Evolutionary conservation across 176 grass and related monocot species (phyloP).

Genomic region (Hsuehochloa calcarea): DNA sequence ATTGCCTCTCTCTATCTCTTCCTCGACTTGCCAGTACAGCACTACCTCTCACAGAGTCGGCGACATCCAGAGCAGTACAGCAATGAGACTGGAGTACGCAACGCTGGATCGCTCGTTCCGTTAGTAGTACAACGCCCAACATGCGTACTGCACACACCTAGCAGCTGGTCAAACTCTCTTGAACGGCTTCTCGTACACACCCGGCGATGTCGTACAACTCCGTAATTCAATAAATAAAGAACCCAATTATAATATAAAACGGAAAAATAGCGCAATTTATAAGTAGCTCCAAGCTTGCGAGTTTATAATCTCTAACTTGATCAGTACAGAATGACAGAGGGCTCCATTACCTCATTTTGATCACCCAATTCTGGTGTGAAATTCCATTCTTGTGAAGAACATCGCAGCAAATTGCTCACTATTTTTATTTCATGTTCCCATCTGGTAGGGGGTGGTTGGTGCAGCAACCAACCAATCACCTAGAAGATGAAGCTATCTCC

Average conservation of each 20-base stretch:
- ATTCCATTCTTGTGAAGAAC: background rate
- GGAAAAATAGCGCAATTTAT: background rate
- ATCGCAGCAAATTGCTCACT: background rate
- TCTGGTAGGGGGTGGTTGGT: background rate
- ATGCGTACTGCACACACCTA: constrained; percentile 25
- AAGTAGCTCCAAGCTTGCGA: background rate
- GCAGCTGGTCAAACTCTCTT: background rate
- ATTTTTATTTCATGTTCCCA: background rate
- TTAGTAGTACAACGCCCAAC: constrained; percentile 37
- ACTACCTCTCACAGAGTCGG: background rate
- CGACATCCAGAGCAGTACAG: constrained; percentile 13
- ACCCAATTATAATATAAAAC: background rate
- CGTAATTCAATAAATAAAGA: background rate
- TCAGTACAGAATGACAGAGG: background rate
- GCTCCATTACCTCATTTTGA: background rate
- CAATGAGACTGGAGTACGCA: constrained; percentile 15
- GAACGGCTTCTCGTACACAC: background rate
- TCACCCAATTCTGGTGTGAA: background rate
- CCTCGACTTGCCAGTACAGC: constrained; percentile 21
- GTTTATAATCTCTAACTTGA: background rate
- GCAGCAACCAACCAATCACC: background rate
- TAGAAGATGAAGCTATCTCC: background rate
- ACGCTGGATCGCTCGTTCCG: background rate
- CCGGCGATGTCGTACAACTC: background rate
- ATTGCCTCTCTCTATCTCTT: background rate